phyloP scores from a whole-genome alignment of 176 grass and related monocot species.

The Aegilops longissima region DNA sequence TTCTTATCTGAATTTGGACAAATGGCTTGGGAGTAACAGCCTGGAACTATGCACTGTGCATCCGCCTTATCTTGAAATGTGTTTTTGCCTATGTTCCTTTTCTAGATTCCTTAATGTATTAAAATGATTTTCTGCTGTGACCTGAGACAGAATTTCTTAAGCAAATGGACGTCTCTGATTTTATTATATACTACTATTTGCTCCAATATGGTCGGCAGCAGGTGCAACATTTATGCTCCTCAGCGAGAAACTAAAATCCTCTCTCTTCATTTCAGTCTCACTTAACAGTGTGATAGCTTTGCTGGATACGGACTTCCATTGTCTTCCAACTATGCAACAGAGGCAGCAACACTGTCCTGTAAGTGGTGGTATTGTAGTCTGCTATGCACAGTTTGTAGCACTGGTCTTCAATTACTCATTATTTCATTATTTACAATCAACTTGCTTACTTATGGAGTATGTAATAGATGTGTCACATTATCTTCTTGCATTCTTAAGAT shows the following conservation, averaged over 20 bases:
- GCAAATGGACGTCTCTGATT: slow-evolving; percentile 1
- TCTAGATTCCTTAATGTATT: background rate
- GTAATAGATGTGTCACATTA: background rate
- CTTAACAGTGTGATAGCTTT: slow-evolving; percentile 96
- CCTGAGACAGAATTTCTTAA: background rate
- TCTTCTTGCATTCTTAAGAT: background rate
- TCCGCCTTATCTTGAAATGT: slow-evolving; percentile 1
- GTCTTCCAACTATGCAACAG: slow-evolving; percentile 86
- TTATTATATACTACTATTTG: slow-evolving; percentile 19
- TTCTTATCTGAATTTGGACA: background rate
- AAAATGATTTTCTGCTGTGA: slow-evolving; percentile 13
- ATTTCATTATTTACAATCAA: background rate
- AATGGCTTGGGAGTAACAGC: slow-evolving; percentile 12
- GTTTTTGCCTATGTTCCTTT: background rate
- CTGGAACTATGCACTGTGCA: background rate
- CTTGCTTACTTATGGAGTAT: background rate
- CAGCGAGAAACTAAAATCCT: slow-evolving; percentile 17
- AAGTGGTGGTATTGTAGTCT: slow-evolving; percentile 38
- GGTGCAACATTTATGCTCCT: slow-evolving; percentile 15
- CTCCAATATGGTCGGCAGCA: slow-evolving; percentile 1
- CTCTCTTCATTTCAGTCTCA: slow-evolving; percentile 61
- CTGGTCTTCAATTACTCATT: background rate
- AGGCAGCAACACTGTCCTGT: slow-evolving; percentile 96
- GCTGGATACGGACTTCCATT: slow-evolving; percentile 94
- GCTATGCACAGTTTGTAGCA: slow-evolving; percentile 9